Evolutionary conservation across 73 alveolate genomes (phyloP).

Genomic region (Urostyla sp.): DNA sequence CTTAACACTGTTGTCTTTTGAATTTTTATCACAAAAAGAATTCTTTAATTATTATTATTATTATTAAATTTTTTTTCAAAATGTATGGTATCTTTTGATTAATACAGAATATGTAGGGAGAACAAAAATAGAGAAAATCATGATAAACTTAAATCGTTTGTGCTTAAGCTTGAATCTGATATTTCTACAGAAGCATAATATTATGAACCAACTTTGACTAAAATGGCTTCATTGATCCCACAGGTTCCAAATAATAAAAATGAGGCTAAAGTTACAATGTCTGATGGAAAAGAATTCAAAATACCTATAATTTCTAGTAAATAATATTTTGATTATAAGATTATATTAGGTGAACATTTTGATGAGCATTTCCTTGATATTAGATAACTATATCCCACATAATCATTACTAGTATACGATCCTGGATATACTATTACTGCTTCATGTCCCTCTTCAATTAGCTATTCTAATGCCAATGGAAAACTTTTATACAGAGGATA

Average conservation of each 20-base stretch:
- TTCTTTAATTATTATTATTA: not conserved
- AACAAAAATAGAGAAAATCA: constrained; percentile 6
- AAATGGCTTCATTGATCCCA: constrained; percentile 31
- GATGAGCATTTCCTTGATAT: constrained; percentile 81
- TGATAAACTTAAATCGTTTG: not conserved
- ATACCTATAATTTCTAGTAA: constrained; percentile 79
- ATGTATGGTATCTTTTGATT: not conserved
- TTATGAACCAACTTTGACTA: not conserved
- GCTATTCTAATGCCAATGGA: constrained; percentile 89
- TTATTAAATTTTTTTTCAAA: not conserved
- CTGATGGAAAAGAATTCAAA: constrained; percentile 79
- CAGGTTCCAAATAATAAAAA: constrained; percentile 1
- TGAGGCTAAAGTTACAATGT: constrained; percentile 53
- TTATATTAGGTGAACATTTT: constrained; percentile 35
- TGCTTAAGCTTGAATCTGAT: constrained; percentile 17
- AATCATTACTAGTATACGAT: constrained; percentile 81
- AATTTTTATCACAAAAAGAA: not conserved
- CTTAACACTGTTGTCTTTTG: constrained; percentile 86
- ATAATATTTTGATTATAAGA: not conserved
- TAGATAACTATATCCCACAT: constrained; percentile 68
- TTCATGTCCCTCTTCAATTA: constrained; percentile 81
- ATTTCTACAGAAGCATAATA: constrained; percentile 31
- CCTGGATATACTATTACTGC: constrained; percentile 94
- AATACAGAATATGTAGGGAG: not conserved
- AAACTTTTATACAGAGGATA: constrained; percentile 89